Evolutionary conservation across 805 yeast species (phyloP).

Genomic region (Cyberlindnera subsufficiens): DNA sequence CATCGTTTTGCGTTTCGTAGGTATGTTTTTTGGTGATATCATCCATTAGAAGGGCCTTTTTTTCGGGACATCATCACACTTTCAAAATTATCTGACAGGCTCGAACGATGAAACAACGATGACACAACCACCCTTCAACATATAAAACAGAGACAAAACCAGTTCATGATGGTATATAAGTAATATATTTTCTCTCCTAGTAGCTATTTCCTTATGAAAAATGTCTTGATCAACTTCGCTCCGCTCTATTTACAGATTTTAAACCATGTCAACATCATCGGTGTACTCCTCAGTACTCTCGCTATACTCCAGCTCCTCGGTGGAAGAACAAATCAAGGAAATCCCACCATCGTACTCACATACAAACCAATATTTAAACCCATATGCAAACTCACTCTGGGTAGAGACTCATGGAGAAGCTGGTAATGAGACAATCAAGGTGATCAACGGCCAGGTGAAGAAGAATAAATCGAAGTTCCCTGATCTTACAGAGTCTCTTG

Average conservation of each 20-base stretch:
- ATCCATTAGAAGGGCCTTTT: too few species aligned
- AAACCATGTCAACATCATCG: conserved; percentile 5
- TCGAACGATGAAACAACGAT: conserved; percentile 5
- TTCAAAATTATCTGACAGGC: neutral
- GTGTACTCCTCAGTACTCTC: conserved; percentile 6
- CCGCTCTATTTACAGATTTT: neutral
- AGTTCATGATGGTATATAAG: neutral
- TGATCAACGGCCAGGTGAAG: conserved; percentile 13
- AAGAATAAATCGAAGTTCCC: neutral
- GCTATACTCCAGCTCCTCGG: neutral
- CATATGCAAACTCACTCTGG: conserved; percentile 41
- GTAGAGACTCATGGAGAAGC: conserved; percentile 28
- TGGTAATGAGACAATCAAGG: conserved; percentile 29
- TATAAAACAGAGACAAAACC: neutral
- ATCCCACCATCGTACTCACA: neutral
- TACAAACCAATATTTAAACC: conserved; percentile 23
- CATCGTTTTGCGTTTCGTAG: too few species aligned
- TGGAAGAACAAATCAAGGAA: neutral
- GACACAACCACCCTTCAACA: conserved; percentile 1
- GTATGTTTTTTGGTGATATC: too few species aligned
- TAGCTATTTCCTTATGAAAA: too few species aligned
- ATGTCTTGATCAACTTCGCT: too few species aligned
- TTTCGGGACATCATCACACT: too few species aligned
- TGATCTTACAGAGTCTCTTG: neutral
- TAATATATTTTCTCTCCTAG: neutral